Conservation (phyloP, 2,329 filamentous ascomycete species). For the Neurospora sp. region DNA sequence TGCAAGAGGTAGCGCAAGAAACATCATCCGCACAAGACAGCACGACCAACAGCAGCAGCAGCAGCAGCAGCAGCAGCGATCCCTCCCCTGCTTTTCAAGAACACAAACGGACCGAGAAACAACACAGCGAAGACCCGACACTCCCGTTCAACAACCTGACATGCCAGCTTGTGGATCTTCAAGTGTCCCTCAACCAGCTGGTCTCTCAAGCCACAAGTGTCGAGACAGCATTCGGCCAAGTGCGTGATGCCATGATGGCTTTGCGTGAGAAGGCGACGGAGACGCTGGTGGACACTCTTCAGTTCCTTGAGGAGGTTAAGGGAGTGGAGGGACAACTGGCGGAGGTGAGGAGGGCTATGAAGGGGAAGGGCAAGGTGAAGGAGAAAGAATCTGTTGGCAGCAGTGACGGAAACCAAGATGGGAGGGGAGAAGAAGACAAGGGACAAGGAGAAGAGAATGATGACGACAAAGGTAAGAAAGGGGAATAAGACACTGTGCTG, state of each 20-base stretch:
- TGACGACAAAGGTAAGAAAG: background rate
- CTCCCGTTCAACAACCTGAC: background rate
- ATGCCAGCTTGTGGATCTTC: fast-evolving
- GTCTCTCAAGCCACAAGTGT: background rate
- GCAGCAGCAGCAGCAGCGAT: background rate
- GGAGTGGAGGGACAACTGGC: background rate
- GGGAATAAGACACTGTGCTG: fast-evolving
- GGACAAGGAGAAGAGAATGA: background rate
- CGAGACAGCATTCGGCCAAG: background rate
- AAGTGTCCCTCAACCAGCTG: fast-evolving
- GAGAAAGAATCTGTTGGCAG: background rate
- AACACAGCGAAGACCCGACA: fast-evolving
- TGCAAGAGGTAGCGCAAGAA: fast-evolving
- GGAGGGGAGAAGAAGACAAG: background rate
- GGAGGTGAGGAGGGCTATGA: background rate
- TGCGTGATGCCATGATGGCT: background rate
- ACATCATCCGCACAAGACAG: background rate
- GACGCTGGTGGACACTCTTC: fast-evolving
- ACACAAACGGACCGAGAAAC: background rate
- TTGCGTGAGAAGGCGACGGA: background rate
- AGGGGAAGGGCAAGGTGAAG: fast-evolving
- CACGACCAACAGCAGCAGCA: background rate
- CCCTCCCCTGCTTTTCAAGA: background rate
- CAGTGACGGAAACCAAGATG: background rate
- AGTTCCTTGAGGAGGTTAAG: background rate